Evolutionary conservation across 108 stramenopile genomes (phyloP).

Genomic region (Fragilariopsis cylindrus): DNA sequence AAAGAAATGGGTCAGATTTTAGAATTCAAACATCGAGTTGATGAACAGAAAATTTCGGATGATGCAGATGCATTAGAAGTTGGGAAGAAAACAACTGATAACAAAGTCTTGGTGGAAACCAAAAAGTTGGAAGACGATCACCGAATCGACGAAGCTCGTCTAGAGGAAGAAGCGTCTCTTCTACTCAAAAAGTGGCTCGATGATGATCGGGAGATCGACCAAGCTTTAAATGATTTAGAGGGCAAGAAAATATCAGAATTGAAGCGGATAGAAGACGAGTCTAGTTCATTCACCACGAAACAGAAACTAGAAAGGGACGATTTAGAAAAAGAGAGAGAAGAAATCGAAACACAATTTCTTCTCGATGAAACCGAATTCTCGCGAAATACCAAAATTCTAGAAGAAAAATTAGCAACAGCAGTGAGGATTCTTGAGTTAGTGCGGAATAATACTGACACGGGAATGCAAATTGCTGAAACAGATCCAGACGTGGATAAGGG

Average conservation of each 20-base stretch:
- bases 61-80: conserved; percentile 11
- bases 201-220: conserved; percentile 3
- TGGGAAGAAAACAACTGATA: background rate
- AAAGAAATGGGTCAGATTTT: conserved; percentile 30
- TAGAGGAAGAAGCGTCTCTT: conserved; percentile 22
- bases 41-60: conserved; percentile 18
- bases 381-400: conserved; percentile 10
- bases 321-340: conserved; percentile 13
- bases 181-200: conserved; percentile 10
- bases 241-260: background rate
- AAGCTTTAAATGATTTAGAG: conserved; percentile 7
- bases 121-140: conserved; percentile 20
- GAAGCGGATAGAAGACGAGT: conserved; percentile 15
- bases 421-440: conserved; percentile 9
- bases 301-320: conserved; percentile 2
- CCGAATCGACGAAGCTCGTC: background rate
- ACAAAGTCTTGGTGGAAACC: background rate
- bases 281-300: background rate
- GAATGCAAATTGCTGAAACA: background rate
- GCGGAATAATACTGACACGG: conserved; percentile 10
- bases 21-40: conserved; percentile 25
- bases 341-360: conserved; percentile 5
- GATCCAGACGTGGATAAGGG: conserved; percentile 2
- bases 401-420: conserved; percentile 2
- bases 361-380: conserved; percentile 14